Evolutionary conservation across 1,284 basidiomycete genomes (phyloP), one percentile per base, ranked within the genome.

Genomic region (Irpex sp.): DNA sequence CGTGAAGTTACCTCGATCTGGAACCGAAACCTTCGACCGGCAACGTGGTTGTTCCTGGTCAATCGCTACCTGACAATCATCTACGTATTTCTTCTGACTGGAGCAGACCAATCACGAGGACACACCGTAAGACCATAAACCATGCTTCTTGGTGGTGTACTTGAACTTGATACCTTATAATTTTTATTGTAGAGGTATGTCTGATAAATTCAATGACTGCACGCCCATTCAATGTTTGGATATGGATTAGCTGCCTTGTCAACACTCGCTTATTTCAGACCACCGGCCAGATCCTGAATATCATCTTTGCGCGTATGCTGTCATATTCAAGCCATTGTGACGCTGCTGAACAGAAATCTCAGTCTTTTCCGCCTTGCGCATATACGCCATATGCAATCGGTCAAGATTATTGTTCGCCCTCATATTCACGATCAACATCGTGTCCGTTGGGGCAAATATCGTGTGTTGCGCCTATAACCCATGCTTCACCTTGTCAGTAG

Each of bases 1-100:
- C 19, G 57, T 8, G 61, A 62, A 31, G 36, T 62, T 15, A 34
- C 13, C 5, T n/a, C 19, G 5, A 37, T 62, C 34, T 62, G 61
- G 61, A 17, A 15, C 8, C 55, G 61, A 5, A 62, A 62, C 21
- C 21, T 44, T 37, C 36, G 38, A 15, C 15, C 44, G 4, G 61
- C 61, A 31, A 51, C 15, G 13, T 26, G 15, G 5, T 47, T 62
- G 5, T 62, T 58, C 55, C 26, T 62, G 17, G 40, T 47, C 26
- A 62, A 62, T 19, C 61, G 61, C 11, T 62, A 62, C 57, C 44
- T 62, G 38, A 5, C 61, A 7, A 36, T 62, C 6, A n/a, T 51
- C 40, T 59, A 59, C 31, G 58, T 6, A 5, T n/a, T 51, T 36
- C 13, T 59, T 8, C 44, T 59, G n/a, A 48, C 38, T 21, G 31